phyloP scores from a whole-genome alignment of 331 rosid species.

The Stylosanthes scabra region DNA sequence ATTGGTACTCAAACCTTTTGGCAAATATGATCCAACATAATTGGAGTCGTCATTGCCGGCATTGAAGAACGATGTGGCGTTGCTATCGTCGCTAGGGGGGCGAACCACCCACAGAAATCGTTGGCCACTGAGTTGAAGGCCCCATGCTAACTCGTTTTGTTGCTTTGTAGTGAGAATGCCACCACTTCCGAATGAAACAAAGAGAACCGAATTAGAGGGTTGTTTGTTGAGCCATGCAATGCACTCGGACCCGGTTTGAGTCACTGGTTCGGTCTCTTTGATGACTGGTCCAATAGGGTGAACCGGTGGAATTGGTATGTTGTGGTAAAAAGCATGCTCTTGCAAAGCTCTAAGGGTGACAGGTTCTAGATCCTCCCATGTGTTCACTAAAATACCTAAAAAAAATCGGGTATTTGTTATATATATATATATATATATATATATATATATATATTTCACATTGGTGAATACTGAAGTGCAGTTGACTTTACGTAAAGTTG shows the following conservation, averaged over 20 bases:
- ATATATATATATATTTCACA: too few species aligned
- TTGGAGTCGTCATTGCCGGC: conserved; percentile 34
- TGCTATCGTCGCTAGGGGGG: conserved; percentile 4
- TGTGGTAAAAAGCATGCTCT: conserved; percentile 41
- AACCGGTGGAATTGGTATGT: conserved; percentile 37
- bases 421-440: too few species aligned
- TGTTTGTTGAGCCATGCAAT: conserved; percentile 52
- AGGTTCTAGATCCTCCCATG: conserved; percentile 49
- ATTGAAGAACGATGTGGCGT: conserved; percentile 34
- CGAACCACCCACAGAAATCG: conserved; percentile 52
- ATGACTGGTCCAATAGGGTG: conserved; percentile 44
- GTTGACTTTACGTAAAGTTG: too few species aligned
- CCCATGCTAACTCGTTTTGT: conserved; percentile 47
- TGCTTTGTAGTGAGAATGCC: conserved; percentile 38
- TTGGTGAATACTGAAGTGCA: too few species aligned
- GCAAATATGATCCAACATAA: conserved; percentile 35
- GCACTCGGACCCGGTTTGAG: conserved; percentile 1
- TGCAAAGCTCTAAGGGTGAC: conserved; percentile 35
- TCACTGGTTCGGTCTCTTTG: conserved; percentile 21
- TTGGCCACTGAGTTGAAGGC: conserved; percentile 43
- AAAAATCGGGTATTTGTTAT: too few species aligned
- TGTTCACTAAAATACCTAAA: conserved; percentile 26
- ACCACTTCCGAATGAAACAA: conserved; percentile 45
- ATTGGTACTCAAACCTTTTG: too few species aligned
- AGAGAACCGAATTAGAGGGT: conserved; percentile 42